A percentile compares a stretch with the other conserved stretches of the same genome.
phyloP scores from a whole-genome alignment of 2,329 filamentous ascomycete species.

The Cercospora nicotianae region DNA sequence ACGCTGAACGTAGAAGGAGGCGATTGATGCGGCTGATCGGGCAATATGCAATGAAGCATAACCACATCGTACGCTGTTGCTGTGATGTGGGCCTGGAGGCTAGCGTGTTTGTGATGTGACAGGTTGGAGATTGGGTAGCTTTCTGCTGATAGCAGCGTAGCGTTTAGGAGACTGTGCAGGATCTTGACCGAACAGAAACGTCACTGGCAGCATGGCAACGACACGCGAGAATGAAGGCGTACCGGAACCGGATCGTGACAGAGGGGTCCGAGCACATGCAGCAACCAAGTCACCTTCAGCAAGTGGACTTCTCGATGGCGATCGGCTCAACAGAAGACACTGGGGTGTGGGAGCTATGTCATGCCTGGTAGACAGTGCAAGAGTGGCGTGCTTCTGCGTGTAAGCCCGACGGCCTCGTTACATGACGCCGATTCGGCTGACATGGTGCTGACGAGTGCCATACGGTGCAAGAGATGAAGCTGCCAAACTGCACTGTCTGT shows the following conservation, averaged over 20 bases:
- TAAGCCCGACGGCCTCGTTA: conserved; percentile 56
- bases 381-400: conserved; percentile 46
- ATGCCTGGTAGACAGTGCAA: conserved; percentile 29
- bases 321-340: conserved; percentile 20
- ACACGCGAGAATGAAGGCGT: conserved; percentile 24
- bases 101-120: conserved; percentile 47
- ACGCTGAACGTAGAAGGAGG: conserved; percentile 53
- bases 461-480: conserved; percentile 37
- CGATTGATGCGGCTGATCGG: conserved; percentile 68
- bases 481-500: conserved; percentile 44
- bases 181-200: conserved; percentile 40
- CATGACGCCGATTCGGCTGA: conserved; percentile 35
- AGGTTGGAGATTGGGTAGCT: conserved; percentile 50
- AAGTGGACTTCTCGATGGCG: conserved; percentile 11
- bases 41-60: conserved; percentile 46
- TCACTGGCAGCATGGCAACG: conserved; percentile 4
- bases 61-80: conserved; percentile 54
- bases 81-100: conserved; percentile 46
- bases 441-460: conserved; percentile 61
- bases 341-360: conserved; percentile 36
- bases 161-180: conserved; percentile 53
- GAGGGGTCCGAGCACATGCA: conserved; percentile 19
- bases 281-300: conserved; percentile 35
- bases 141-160: conserved; percentile 40
- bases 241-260: conserved; percentile 28